Evolutionary conservation across 495 filamentous ascomycete species (phyloP).

Genomic region (Neurospora africana): DNA sequence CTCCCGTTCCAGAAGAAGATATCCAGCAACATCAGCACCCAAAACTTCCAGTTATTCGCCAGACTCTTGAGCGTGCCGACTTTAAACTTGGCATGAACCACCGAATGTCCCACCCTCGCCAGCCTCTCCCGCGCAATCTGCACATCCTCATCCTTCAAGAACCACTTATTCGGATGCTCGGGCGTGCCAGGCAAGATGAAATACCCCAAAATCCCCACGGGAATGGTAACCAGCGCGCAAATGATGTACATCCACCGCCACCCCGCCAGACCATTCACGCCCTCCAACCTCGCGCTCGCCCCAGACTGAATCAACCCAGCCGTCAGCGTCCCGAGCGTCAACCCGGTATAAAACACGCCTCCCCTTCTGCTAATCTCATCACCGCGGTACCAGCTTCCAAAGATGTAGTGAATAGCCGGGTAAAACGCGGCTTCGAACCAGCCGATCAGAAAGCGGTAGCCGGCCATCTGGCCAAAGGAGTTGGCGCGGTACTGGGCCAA

Average conservation of each 20-base stretch:
- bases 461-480: slow-evolving; percentile 14
- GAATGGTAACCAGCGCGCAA: slow-evolving; percentile 38
- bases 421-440: slow-evolving; percentile 20
- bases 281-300: slow-evolving; percentile 26
- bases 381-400: slow-evolving; percentile 19
- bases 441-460: slow-evolving; percentile 21
- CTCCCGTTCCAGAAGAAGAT: slow-evolving; percentile 41
- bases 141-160: slow-evolving; percentile 32
- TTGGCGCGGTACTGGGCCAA: slow-evolving; percentile 33
- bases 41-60: slow-evolving; percentile 20
- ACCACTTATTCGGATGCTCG: slow-evolving; percentile 32
- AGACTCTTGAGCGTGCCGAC: slow-evolving; percentile 20
- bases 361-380: slow-evolving; percentile 32
- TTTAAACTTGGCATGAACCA: slow-evolving; percentile 15
- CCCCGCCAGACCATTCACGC: slow-evolving; percentile 35
- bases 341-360: slow-evolving; percentile 38
- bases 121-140: slow-evolving; percentile 25
- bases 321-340: slow-evolving; percentile 38
- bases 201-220: slow-evolving; percentile 35
- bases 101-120: slow-evolving; percentile 23
- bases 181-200: slow-evolving; percentile 33
- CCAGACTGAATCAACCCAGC: slow-evolving; percentile 42
- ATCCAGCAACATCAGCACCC: slow-evolving; percentile 33
- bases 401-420: slow-evolving; percentile 17
- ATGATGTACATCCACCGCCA: slow-evolving; percentile 48